Base-by-base conservation (phyloP, 768 basidiomycete genomes). In the Lentinula guzmanii region DNA sequence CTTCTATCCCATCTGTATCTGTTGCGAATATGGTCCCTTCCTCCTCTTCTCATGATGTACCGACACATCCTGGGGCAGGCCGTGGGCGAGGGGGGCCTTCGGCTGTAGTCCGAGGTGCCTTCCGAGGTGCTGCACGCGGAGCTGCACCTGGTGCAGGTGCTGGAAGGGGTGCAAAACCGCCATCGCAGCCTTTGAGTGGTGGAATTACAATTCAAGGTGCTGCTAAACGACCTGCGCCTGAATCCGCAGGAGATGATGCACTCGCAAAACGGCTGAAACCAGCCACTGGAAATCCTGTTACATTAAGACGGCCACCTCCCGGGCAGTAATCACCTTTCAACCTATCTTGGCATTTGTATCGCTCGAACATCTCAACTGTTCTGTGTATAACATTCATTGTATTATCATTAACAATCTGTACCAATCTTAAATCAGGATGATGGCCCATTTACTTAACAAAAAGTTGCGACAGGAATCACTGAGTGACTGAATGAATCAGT, bases 101-200 rank as follows among this genome's bases (percentile, higher is more conserved):
- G 9, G 58, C 42, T n/a, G 57, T 55, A 34, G 62, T 63, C 35
- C 65, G 79, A 48, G 83, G 82, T 39, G 71, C 68, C 9, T 69
- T 70, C 15, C 69, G 73, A 11, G 72, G 62, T 5, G 61, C 63
- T 34, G 55, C 65, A 4, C 65, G 69, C 7, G 65, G 66, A 15
- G 57, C 59, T 45, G 62, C 61, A 28, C 60, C 78, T 48, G 82
- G 81, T 35, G 71, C 68, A 39, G 77, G 76, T 35, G 71, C 68
- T 41, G 77, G 76, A 42, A 74, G 75, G 31, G 75, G 72, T 28
- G 68, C 64, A 18, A 35, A 41, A n/a, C 4, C 50, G 28, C 33
- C 59, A 13, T 28, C 43, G 18, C 59, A 60, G n/a, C 62, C 62
- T 31, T 31, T 55, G 10, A 52, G 58, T 41, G 62, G 58, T 35